Base-by-base conservation (phyloP, 148 eudicot species). In the Persicaria tinctoria region DNA sequence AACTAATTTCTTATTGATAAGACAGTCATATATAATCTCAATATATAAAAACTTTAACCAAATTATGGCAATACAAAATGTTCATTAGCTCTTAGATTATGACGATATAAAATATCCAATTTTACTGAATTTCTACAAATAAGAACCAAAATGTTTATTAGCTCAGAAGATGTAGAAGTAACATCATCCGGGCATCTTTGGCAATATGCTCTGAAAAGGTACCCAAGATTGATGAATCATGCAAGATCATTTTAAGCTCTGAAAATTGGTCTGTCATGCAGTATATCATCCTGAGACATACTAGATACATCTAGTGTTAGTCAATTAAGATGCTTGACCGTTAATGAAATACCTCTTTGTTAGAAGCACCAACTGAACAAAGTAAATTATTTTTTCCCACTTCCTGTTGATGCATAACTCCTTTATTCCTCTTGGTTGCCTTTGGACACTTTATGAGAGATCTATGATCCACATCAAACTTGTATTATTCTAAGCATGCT, bases 211-310 rank as follows among this genome's bases (percentile, higher is more conserved):
- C 87, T 72, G 92, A 78, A 63, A 95, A 79, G 76, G 89, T 85
- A 81, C 81, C 83, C 75, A 81, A 90, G 85, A 82, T 84, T 80
- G 90, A 79, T 77, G 93, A 85, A 68, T 90, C 80, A 79, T 85
- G 79, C 80, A 95, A 89, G 41, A 92, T 83, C 92, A 84, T 90
- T 85, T 92, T 92, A 84, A 95, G 90, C 92, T 92, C 96, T 73
- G 91, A 92, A 76, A 95, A 88, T 85, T 92, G 97, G 84, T 89
- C 88, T 54, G 97, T 85, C 92, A 95, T 95, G 88, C 91, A 82
- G 82, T 83, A 82, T 76, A 90, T 84, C 97, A 92, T 92, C 99
- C 99, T 95, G 99, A 92, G 91, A 88, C 93, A 95, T 89, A 84
- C 93, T 86, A 90, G 84, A 86, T 84, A 90, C 87, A 85, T 80